These are phyloP conservation scores for Axilococcus clingmanii DNA, from an alignment of 139 green algal species.

Conservation along the genomic window DNA sequence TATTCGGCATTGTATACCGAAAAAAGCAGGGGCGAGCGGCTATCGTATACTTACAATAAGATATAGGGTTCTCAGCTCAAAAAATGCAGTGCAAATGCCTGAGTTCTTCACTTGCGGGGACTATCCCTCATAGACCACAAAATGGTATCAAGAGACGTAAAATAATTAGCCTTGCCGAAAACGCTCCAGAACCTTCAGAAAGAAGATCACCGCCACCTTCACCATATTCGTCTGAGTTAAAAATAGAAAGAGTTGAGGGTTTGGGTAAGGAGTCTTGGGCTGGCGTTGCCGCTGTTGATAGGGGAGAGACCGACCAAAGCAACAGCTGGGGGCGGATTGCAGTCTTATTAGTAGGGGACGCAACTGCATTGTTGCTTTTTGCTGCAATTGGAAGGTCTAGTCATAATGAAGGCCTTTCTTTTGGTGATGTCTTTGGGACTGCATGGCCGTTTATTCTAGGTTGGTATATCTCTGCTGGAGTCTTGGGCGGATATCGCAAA, in stretches of 20 bases:
- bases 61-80: too few species aligned
- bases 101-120: too few species aligned
- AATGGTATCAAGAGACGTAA: too few species aligned
- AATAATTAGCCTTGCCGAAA: too few species aligned
- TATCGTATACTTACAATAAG: too few species aligned
- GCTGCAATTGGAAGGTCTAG: constrained; percentile 52
- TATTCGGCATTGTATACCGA: too few species aligned
- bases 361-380: constrained; percentile 56
- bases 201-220: neutral
- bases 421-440: constrained; percentile 34
- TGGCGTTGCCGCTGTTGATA: constrained; percentile 18
- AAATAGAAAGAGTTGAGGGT: constrained; percentile 4
- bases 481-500: constrained; percentile 43
- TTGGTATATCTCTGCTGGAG: constrained; percentile 42
- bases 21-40: too few species aligned
- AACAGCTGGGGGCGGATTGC: constrained; percentile 1
- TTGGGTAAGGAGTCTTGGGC: neutral
- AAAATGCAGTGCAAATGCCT: too few species aligned
- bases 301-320: neutral
- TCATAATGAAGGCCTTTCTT: constrained; percentile 39
- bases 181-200: too few species aligned
- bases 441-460: constrained; percentile 63
- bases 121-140: too few species aligned
- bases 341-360: constrained; percentile 53
- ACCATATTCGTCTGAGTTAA: neutral